These are phyloP conservation scores for Annona cherimola DNA, from an alignment of 164 flowering plant species.

Conservation along the genomic window DNA sequence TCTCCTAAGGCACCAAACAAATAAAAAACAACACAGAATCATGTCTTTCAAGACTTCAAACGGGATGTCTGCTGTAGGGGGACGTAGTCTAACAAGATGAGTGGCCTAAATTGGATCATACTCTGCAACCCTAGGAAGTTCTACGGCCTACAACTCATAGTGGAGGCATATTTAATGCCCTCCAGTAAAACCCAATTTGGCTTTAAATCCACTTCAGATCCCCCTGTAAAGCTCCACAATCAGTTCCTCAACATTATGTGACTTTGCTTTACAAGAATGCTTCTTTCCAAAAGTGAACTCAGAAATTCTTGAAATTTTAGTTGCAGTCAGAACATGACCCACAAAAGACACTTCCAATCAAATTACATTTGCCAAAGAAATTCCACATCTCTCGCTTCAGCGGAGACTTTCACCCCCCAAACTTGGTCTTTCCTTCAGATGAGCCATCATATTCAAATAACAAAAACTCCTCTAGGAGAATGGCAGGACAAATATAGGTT, in stretches of 20 bases:
- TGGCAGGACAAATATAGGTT: too few relatives aligned
- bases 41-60: too few relatives aligned
- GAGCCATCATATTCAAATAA: not conserved
- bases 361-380: too few relatives aligned
- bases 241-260: not conserved
- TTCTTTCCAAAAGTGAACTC: not conserved
- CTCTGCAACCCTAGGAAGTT: not conserved
- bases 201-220: not conserved
- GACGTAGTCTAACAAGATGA: not conserved
- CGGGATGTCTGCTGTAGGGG: too few relatives aligned
- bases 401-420: not conserved
- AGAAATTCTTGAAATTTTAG: not conserved
- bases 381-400: not conserved
- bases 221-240: not conserved
- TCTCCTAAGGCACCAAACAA: too few relatives aligned
- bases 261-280: not conserved
- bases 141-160: not conserved
- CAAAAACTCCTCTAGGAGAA: not conserved
- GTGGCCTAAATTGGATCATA: not conserved
- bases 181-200: not conserved
- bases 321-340: not conserved
- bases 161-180: not conserved
- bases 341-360: not conserved
- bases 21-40: too few relatives aligned
- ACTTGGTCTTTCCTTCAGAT: not conserved